Conservation (phyloP, 1,139 yeast genomes). For the Pichia sp. region DNA sequence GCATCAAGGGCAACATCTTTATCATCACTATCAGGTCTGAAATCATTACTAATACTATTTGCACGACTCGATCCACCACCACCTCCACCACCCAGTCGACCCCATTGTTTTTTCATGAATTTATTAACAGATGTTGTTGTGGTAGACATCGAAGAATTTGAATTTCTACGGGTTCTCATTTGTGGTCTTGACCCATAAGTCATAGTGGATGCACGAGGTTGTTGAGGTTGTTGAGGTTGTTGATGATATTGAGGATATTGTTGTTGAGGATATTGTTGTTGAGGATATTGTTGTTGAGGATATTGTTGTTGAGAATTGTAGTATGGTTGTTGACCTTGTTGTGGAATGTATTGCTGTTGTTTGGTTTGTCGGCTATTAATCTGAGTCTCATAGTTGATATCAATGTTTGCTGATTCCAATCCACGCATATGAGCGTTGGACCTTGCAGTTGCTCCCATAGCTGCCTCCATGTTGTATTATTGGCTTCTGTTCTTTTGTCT, state of each 20-base stretch:
- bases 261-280: not conserved
- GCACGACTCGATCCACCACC: constrained; percentile 14
- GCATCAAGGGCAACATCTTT: constrained; percentile 40
- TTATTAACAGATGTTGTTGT: constrained; percentile 31
- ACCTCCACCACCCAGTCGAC: constrained; percentile 25
- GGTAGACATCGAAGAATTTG: constrained; percentile 36
- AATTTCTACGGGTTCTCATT: constrained; percentile 30
- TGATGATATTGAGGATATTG: not conserved
- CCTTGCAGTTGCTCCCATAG: not conserved
- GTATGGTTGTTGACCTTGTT: constrained; percentile 9
- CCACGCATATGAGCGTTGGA: not conserved
- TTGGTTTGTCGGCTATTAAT: constrained; percentile 21
- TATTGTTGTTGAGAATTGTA: constrained; percentile 9
- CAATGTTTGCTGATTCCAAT: constrained; percentile 35
- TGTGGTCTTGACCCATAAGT: not conserved
- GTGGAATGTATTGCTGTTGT: constrained; percentile 6
- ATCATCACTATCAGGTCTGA: constrained; percentile 32
- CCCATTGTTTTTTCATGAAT: constrained; percentile 37
- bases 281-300: constrained; percentile 2
- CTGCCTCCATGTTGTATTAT: not conserved
- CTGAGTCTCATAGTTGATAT: constrained; percentile 34
- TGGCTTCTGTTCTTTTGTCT: not conserved
- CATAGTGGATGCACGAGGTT: not conserved
- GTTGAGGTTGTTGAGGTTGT: not conserved
- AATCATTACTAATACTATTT: not conserved